Evolutionary conservation across 257 asterid genomes (phyloP), one percentile per base, ranked within the genome.

Genomic region (Capsicum pubescens): DNA sequence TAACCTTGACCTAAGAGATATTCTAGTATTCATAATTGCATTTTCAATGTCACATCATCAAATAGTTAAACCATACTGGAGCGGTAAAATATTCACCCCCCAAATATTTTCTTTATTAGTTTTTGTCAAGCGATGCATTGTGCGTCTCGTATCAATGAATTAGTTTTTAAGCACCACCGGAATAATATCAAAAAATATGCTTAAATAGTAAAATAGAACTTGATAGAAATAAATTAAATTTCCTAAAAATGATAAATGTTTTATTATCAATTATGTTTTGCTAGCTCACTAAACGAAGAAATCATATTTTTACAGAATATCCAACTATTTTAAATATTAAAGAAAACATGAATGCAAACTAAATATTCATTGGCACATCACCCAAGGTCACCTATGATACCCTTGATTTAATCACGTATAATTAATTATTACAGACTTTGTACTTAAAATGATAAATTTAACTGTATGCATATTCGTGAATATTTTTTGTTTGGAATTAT

Each of bases 1-100:
- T 89, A 44, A 83, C 87, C 21, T 83, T 89, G 17, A 77, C 81
- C 48, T 56, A 57, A n/a, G 42, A 39, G 42, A 39, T 39, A 39
- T 39, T 39, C 35, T 54, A 35, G 35, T 11, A 17, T 58, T 56
- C 46, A 39, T 39, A 79, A 55, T 52, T 78, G 64, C 50, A 36
- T 36, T 68, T 35, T 7, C 15, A 70, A 69, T 16, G 32, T 69
- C 8, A 44, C 10, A 10, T 50, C 36, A 44, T 71, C 35, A 71
- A 71, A 71, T 68, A 36, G 11, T 44, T 64, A 11, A 26, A 21
- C 42, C 44, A 26, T 26, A 21, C 17, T 11, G 1, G 26, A 61
- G 9, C 7, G 8, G 69, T 42, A 2, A 69, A 36, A 36, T 26
- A 36, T 2, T 9, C 8, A 12, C 2, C 78, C 46, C 52, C 2